Evolutionary conservation across 768 basidiomycete genomes (phyloP).

Genomic region (Podaxis sp.): DNA sequence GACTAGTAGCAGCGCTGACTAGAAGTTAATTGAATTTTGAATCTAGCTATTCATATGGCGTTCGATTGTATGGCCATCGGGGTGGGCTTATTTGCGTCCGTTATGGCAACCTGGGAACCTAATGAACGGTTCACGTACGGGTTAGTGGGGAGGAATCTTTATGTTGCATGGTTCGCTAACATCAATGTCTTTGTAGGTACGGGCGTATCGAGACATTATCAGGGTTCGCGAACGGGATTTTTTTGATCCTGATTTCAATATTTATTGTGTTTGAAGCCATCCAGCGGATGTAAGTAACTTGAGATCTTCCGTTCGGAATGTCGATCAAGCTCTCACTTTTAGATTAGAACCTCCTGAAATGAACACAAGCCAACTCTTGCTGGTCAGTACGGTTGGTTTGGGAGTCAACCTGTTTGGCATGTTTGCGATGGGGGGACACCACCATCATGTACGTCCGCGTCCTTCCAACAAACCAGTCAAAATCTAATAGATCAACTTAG

Average conservation of each 20-base stretch:
- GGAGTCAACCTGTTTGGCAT: conserved; percentile 97
- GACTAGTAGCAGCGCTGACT: not conserved
- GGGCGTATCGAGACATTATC: conserved; percentile 96
- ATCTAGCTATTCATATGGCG: conserved; percentile 95
- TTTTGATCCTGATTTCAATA: conserved; percentile 89
- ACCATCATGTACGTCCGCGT: conserved; percentile 64
- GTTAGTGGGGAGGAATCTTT: conserved; percentile 36
- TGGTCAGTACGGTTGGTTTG: conserved; percentile 87
- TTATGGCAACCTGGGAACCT: conserved; percentile 98
- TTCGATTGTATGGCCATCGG: conserved; percentile 98
- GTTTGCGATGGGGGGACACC: conserved; percentile 97
- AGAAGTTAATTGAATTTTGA: not conserved
- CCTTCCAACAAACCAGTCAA: not conserved
- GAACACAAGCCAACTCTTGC: conserved; percentile 89
- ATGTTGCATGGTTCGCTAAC: not conserved
- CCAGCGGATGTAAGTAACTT: conserved; percentile 72
- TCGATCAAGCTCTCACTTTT: not conserved
- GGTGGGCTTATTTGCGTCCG: conserved; percentile 91
- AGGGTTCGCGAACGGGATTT: conserved; percentile 97
- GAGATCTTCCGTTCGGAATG: not conserved
- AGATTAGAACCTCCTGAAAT: conserved; percentile 96
- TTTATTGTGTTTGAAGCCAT: conserved; percentile 99
- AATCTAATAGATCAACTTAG: conserved; percentile 21
- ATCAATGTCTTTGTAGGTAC: conserved; percentile 54
- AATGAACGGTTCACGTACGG: conserved; percentile 96